Conservation (phyloP, 2,329 filamentous ascomycete species). For the Neofusicoccum laricinum region DNA sequence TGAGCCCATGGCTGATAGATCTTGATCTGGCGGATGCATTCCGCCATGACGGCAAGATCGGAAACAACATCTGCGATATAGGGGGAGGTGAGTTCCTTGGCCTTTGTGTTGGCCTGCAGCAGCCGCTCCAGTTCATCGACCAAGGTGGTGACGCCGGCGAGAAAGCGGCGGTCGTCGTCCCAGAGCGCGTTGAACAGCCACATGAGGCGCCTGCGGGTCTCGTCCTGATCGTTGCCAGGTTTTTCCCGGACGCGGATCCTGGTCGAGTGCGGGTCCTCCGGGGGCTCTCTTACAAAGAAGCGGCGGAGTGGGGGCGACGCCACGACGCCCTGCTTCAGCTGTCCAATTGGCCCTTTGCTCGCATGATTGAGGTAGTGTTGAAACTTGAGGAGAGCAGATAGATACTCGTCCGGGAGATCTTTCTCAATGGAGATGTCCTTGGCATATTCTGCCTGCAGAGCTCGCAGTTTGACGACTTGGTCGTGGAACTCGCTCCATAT, state of each 20-base stretch:
- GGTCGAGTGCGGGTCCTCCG: constrained; percentile 19
- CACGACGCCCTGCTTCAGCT: constrained; percentile 25
- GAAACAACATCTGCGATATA: constrained; percentile 38
- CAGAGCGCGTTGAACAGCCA: constrained; percentile 41
- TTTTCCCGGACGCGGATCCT: constrained; percentile 23
- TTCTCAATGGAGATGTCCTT: constrained; percentile 29
- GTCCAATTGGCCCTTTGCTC: constrained; percentile 30
- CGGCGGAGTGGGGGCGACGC: constrained; percentile 44
- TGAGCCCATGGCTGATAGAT: constrained; percentile 50
- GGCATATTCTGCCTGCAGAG: constrained; percentile 35
- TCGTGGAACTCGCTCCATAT: constrained; percentile 39
- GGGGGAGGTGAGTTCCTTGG: constrained; percentile 38
- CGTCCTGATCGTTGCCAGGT: constrained; percentile 19
- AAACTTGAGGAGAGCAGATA: constrained; percentile 42
- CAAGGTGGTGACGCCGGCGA: constrained; percentile 34
- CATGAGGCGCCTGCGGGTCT: constrained; percentile 26
- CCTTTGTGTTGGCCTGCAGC: constrained; percentile 36
- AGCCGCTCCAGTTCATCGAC: constrained; percentile 52
- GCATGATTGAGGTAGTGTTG: constrained; percentile 34
- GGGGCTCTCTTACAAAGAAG: constrained; percentile 31
- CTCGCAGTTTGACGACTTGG: constrained; percentile 23
- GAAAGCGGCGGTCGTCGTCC: constrained; percentile 35
- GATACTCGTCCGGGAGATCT: constrained; percentile 40
- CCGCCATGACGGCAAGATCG: constrained; percentile 45
- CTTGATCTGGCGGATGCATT: constrained; percentile 47